phyloP scores from a whole-genome alignment of 2,329 filamentous ascomycete genomes.

The Emericellopsis atlantica region DNA sequence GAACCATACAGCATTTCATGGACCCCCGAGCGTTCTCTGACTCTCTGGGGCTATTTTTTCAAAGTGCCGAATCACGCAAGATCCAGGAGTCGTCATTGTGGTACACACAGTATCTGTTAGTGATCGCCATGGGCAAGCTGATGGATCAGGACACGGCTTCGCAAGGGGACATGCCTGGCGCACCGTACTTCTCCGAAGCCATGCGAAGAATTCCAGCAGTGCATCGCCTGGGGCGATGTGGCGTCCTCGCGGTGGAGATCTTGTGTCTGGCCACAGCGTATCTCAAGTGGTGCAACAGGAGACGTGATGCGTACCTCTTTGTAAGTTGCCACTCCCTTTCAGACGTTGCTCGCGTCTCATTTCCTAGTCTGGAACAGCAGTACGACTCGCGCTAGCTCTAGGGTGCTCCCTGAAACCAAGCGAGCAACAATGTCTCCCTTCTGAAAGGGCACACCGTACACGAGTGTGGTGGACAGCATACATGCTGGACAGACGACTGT shows the following conservation, averaged over 20 bases:
- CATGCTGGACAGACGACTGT: slow-evolving; percentile 17
- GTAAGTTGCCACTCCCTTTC: no score
- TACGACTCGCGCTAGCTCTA: slow-evolving; percentile 11
- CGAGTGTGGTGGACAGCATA: slow-evolving; percentile 17
- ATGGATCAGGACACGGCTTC: slow-evolving; percentile 8
- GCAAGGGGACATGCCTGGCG: slow-evolving; percentile 8
- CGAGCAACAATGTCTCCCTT: slow-evolving; percentile 12
- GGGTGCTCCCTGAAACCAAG: slow-evolving; percentile 11
- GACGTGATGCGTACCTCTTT: slow-evolving; percentile 13
- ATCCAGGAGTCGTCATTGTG: slow-evolving; percentile 10
- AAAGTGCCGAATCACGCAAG: slow-evolving; percentile 5
- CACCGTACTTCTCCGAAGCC: slow-evolving; percentile 12
- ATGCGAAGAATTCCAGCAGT: slow-evolving; percentile 11
- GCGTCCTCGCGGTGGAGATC: slow-evolving; percentile 13
- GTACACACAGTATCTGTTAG: slow-evolving; percentile 13
- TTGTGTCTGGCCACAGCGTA: slow-evolving; percentile 12
- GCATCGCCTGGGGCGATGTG: slow-evolving; percentile 11
- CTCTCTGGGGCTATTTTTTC: slow-evolving; percentile 10
- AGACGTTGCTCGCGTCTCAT: no score
- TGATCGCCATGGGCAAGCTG: slow-evolving; percentile 15
- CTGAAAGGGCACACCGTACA: slow-evolving; percentile 10
- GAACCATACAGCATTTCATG: slow-evolving; percentile 13
- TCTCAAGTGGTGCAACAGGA: slow-evolving; percentile 14
- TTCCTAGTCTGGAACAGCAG: slow-evolving; percentile 11
- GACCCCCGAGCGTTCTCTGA: slow-evolving; percentile 13